Evolutionary conservation across 2,329 filamentous ascomycete species (phyloP), one percentile per base, ranked within the genome.

Genomic region (Ceratocystis huliohia): DNA sequence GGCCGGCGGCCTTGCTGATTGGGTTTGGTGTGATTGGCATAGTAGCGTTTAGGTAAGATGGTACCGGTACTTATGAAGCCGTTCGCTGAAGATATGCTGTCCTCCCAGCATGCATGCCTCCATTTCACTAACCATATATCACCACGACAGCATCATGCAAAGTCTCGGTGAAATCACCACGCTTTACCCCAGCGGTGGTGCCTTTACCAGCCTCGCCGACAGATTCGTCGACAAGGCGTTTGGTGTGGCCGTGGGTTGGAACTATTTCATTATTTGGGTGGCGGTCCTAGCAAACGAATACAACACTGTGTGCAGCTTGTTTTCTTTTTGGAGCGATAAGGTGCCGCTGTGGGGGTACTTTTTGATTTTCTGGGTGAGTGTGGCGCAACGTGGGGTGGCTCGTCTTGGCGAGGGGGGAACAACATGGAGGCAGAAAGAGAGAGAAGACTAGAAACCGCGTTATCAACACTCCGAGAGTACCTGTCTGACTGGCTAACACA

Each of bases 111-210:
- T 41, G 10, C 37, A 13, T 41, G 37, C 3, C 37, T 41, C 10
- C 10, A 5, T 41, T 4, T 20, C 15, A 50, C 13, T 17, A n/a
- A 56, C n/a, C 7, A 25, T 61, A 17, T 10, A 33, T 56, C 10
- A 2, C 25, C 45, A 6, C 45, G 22, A 46, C 41, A 69, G 68
- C 70, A 82, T 87, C 69, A 89, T 88, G 83, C 88, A 90, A 77
- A 87, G 84, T 3, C 76, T 91, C 5, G 88, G 88, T 22, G 88
- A 91, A 73, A 77, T 91, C 71, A 88, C 88, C 2, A 90, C 88
- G 5, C 75, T 90, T 1, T 89, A 87, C 70, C 88, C 88, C 0
- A 86, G 83, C 0, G 84, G 85, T 4, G 88, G 88, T 2, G 85
- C 85, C 0, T 90, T 91, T 71, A 84, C 85, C n/a, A 84, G 82